phyloP scores from a whole-genome alignment of 257 asterid genomes.

The Solanum habrochaites region DNA sequence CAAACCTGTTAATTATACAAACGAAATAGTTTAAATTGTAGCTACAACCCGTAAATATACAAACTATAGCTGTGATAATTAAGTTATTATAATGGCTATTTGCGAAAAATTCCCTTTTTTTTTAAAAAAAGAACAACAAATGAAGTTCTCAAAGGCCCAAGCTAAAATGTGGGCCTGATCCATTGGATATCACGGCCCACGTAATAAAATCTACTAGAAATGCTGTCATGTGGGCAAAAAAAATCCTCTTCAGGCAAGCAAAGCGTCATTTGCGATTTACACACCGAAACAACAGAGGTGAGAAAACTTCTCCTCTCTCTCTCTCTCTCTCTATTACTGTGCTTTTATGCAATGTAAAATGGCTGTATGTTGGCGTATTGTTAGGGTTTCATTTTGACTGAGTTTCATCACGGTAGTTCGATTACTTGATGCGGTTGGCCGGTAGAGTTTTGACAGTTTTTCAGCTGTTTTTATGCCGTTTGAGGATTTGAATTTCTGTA shows the following conservation, averaged over 20 bases:
- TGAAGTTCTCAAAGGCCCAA: background rate
- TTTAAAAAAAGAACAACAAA: no score
- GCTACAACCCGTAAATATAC: no score
- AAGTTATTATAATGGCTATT: no score
- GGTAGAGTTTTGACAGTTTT: background rate
- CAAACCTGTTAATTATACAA: no score
- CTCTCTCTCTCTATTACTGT: background rate
- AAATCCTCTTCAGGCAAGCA: background rate
- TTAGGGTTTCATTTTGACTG: background rate
- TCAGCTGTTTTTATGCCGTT: background rate
- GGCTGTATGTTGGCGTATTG: background rate
- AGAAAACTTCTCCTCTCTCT: background rate
- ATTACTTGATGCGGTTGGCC: background rate
- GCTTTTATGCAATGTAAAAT: background rate
- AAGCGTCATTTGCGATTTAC: background rate
- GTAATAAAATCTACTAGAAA: background rate
- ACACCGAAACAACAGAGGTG: background rate
- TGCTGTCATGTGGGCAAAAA: background rate
- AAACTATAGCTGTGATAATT: background rate
- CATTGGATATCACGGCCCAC: background rate
- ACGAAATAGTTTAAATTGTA: accelerated
- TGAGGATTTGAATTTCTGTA: background rate
- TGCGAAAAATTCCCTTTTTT: background rate
- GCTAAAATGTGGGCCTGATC: background rate
- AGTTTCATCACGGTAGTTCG: background rate